These are phyloP conservation scores for Colletotrichum sp. DNA, from an alignment of 2,329 filamentous ascomycete genomes.

Conservation along the genomic window DNA sequence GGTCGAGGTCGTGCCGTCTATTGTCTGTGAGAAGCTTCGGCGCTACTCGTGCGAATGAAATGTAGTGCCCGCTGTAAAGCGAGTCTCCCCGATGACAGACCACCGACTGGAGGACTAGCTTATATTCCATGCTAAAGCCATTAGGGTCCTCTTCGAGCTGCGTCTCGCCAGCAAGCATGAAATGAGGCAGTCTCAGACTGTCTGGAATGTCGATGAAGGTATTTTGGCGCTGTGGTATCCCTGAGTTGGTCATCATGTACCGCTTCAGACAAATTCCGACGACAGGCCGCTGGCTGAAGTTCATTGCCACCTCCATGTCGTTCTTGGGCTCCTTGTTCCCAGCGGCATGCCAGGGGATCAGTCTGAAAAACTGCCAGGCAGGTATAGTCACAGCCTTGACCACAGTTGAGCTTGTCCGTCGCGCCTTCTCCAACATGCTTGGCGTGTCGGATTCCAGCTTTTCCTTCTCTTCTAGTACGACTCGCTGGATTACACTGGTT, in stretches of 20 bases:
- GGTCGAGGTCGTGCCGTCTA: conserved; percentile 57
- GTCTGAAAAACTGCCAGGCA: conserved; percentile 95
- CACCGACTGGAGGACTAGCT: conserved; percentile 87
- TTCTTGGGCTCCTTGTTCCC: conserved; percentile 57
- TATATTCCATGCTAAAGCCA: conserved; percentile 86
- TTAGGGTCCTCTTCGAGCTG: conserved; percentile 61
- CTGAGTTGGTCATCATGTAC: conserved; percentile 76
- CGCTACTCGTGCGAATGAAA: conserved; percentile 82
- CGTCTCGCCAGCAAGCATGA: conserved; percentile 79
- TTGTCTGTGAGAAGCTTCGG: conserved; percentile 66
- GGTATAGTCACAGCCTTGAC: conserved; percentile 91
- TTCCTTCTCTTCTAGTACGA: conserved; percentile 58
- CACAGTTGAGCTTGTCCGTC: conserved; percentile 51
- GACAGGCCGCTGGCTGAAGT: conserved; percentile 85
- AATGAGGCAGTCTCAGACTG: conserved; percentile 82
- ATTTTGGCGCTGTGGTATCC: conserved; percentile 72
- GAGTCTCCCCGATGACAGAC: conserved; percentile 91
- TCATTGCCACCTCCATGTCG: conserved; percentile 84
- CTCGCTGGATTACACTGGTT: conserved; percentile 66
- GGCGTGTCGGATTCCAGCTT: conserved; percentile 46
- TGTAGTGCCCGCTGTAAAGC: conserved; percentile 88
- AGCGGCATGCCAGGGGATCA: conserved; percentile 89
- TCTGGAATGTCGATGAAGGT: conserved; percentile 91
- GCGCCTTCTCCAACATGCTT: conserved; percentile 47
- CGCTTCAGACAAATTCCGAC: conserved; percentile 93